These are phyloP conservation scores for Myochromella boudieri DNA, from an alignment of 768 basidiomycete species.

Conservation along the genomic window DNA sequence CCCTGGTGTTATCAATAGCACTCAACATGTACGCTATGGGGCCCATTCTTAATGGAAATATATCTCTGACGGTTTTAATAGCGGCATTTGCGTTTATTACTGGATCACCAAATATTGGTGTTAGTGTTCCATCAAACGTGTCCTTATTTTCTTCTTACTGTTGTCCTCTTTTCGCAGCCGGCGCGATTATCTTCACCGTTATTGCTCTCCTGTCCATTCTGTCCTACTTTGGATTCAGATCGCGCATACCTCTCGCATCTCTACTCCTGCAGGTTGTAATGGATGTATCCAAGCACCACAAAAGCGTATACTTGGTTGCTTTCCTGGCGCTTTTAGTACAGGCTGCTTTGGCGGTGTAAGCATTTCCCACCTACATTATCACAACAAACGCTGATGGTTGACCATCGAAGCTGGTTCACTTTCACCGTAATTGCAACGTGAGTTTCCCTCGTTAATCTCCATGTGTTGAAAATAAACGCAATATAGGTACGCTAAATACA, in stretches of 20 bases:
- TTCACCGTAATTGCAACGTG: constrained; percentile 77
- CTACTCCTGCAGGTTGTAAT: constrained; percentile 80
- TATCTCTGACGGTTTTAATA: constrained; percentile 23
- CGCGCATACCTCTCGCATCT: constrained; percentile 77
- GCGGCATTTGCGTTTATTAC: constrained; percentile 74
- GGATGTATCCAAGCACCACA: constrained; percentile 74
- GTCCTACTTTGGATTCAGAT: constrained; percentile 69
- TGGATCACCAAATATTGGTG: constrained; percentile 73
- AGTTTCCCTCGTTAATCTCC: constrained; percentile 13
- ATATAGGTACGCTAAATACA: constrained; percentile 64
- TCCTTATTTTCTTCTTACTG: neutral
- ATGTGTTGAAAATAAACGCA: neutral
- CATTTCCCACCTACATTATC: constrained; percentile 8
- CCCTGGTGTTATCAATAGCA: constrained; percentile 59
- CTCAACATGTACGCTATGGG: constrained; percentile 57
- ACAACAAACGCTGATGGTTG: constrained; percentile 11
- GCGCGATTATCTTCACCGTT: constrained; percentile 82
- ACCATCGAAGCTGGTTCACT: constrained; percentile 62
- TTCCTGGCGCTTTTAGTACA: constrained; percentile 71
- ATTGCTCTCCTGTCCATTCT: constrained; percentile 75
- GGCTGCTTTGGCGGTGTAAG: constrained; percentile 67
- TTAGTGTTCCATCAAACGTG: constrained; percentile 31
- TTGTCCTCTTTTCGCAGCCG: constrained; percentile 42
- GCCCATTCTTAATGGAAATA: neutral
- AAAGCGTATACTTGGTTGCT: constrained; percentile 68